Evolutionary conservation across 1,284 basidiomycete species (phyloP).

Genomic region (Porodaedalea pini): DNA sequence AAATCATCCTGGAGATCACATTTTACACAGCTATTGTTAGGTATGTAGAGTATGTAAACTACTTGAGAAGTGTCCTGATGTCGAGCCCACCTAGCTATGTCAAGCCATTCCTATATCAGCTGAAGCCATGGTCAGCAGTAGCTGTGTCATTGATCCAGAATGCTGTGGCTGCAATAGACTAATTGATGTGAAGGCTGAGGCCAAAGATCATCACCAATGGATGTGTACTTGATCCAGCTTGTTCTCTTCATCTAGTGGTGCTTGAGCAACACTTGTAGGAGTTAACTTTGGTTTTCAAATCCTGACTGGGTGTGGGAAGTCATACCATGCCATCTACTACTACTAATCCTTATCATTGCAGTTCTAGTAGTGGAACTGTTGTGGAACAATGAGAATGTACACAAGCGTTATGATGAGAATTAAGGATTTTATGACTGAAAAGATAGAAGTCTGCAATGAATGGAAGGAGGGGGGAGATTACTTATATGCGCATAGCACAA

Average conservation of each 20-base stretch:
- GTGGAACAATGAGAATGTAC: too few species aligned
- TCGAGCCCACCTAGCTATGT: not conserved
- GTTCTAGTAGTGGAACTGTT: too few species aligned
- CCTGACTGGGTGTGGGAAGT: too few species aligned
- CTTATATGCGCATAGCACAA: too few species aligned
- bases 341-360: too few species aligned
- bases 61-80: not conserved
- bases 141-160: not conserved
- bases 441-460: too few species aligned
- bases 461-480: too few species aligned
- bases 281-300: not conserved
- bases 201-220: too few species aligned
- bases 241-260: not conserved
- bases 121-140: not conserved
- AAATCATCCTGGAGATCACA: not conserved
- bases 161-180: not conserved
- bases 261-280: not conserved
- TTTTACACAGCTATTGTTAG: constrained; percentile 1
- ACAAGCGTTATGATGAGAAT: too few species aligned
- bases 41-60: not conserved
- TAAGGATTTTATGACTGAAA: too few species aligned
- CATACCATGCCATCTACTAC: too few species aligned
- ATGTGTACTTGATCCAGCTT: not conserved
- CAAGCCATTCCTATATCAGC: not conserved
- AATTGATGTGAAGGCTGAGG: too few species aligned